phyloP scores from a whole-genome alignment of 1,284 basidiomycete species.

The Ustilago loliicola region DNA sequence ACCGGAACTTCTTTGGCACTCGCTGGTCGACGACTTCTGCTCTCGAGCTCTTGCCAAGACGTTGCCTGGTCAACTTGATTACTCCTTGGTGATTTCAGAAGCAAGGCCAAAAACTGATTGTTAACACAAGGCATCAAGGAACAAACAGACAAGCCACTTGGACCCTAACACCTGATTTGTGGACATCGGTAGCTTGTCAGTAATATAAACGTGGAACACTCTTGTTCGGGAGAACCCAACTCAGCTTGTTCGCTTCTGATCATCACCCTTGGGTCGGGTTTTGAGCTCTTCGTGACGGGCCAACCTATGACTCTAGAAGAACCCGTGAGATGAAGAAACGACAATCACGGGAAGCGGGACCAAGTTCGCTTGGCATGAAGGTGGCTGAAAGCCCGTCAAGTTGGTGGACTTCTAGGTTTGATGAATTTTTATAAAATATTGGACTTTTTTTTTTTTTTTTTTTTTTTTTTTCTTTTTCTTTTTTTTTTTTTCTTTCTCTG shows the following conservation, averaged over 20 bases:
- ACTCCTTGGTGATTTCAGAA: background rate
- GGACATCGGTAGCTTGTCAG: background rate
- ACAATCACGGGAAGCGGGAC: background rate
- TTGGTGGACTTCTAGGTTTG: no score
- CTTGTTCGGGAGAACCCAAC: background rate
- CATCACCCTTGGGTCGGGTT: background rate
- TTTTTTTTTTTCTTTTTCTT: background rate
- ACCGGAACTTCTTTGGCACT: slow-evolving; percentile 3
- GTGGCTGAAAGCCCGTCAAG: background rate
- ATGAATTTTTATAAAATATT: no score
- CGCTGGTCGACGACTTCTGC: background rate
- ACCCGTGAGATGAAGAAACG: background rate
- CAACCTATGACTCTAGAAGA: no score
- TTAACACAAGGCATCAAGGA: background rate
- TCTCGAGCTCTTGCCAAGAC: slow-evolving; percentile 3
- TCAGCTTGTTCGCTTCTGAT: background rate
- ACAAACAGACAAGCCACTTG: slow-evolving; percentile 3
- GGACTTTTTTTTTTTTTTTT: background rate
- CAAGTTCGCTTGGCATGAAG: background rate
- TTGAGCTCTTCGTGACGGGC: background rate
- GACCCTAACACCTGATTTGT: background rate
- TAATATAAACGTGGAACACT: background rate
- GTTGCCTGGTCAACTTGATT: background rate
- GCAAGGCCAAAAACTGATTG: background rate
- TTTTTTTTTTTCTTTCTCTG: background rate